Evolutionary conservation across 805 yeast species (phyloP).

Genomic region (Wickerhamomyces hampshirensis): DNA sequence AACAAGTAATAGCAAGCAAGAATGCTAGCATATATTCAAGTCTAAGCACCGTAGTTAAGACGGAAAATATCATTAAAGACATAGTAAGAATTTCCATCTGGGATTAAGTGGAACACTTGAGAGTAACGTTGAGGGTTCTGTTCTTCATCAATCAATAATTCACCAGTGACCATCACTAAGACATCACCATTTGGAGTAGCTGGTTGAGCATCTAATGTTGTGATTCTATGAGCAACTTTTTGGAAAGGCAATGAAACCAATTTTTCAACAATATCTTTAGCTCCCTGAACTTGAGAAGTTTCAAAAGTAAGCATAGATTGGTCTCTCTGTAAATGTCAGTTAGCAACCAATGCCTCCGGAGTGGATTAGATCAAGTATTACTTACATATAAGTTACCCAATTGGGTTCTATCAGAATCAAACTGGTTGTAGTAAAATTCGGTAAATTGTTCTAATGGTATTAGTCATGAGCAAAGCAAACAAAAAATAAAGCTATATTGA

Average conservation of each 20-base stretch:
- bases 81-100: constrained; percentile 86
- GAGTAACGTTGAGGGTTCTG: constrained; percentile 94
- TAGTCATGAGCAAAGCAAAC: not conserved
- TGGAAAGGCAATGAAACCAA: constrained; percentile 84
- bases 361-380: constrained; percentile 5
- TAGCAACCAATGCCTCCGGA: not conserved
- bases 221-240: constrained; percentile 89
- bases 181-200: constrained; percentile 91
- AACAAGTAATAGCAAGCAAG: no score
- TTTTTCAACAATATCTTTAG: constrained; percentile 88
- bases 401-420: constrained; percentile 87
- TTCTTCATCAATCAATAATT: constrained; percentile 85
- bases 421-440: constrained; percentile 91
- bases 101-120: constrained; percentile 94
- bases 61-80: constrained; percentile 97
- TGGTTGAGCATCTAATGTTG: constrained; percentile 97
- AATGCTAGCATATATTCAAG: no score
- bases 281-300: constrained; percentile 91
- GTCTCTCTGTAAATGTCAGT: constrained; percentile 52
- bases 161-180: constrained; percentile 96
- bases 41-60: constrained; percentile 69
- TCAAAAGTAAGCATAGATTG: constrained; percentile 98
- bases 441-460: constrained; percentile 72
- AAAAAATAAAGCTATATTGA: not conserved
- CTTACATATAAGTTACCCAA: constrained; percentile 82